Conservation (phyloP, 225 moss, liverwort and hornwort species). For the Ulota crispa region DNA sequence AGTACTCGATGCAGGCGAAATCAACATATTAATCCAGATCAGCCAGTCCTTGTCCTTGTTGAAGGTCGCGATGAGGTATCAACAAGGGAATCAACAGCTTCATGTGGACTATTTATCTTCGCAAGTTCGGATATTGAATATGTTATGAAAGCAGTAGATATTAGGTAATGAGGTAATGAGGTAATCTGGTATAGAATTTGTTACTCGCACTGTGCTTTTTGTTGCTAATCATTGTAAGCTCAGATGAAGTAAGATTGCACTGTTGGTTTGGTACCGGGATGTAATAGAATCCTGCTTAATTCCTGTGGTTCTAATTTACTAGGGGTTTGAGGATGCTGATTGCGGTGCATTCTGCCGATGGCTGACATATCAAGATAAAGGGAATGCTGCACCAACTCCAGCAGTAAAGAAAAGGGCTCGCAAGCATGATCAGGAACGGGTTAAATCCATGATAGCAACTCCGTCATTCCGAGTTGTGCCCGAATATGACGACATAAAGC, state of each 20-base stretch:
- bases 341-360: conserved; percentile 49
- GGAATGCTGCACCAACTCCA: conserved; percentile 8
- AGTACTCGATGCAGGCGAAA: conserved; percentile 49
- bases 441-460: conserved; percentile 39
- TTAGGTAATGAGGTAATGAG: neutral
- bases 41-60: conserved; percentile 49
- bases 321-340: conserved; percentile 51
- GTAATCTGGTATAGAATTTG: neutral
- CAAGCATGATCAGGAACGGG: conserved; percentile 7
- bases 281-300: neutral
- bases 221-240: neutral
- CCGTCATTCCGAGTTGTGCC: conserved; percentile 55
- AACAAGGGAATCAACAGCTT: conserved; percentile 18
- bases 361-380: conserved; percentile 48
- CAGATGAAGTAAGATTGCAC: neutral
- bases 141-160: conserved; percentile 4
- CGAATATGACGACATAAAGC: conserved; percentile 38
- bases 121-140: conserved; percentile 1
- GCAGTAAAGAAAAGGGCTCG: conserved; percentile 7
- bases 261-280: neutral
- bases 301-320: neutral
- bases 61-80: conserved; percentile 70
- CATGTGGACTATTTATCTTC: conserved; percentile 18
- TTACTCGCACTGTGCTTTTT: neutral
- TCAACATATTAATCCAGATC: conserved; percentile 56